Base-by-base conservation (phyloP, 2,329 filamentous ascomycete species). In the Sclerotinia borealis region DNA sequence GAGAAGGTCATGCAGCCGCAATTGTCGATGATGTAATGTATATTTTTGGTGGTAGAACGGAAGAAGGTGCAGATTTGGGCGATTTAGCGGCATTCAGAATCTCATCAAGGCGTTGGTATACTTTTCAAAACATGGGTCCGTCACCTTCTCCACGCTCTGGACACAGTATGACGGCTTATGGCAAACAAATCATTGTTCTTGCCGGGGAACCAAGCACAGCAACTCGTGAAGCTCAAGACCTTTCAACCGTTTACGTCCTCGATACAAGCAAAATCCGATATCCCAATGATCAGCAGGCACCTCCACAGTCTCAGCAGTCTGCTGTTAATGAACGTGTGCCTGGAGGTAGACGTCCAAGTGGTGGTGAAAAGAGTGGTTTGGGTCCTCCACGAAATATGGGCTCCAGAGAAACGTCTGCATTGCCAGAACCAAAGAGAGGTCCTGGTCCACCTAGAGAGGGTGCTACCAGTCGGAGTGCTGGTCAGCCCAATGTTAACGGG, bases 1-100 rank as follows among this genome's bases (percentile, higher is more conserved):
- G 95, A 65, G 95, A 99, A 80, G 95, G 95, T 4, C 95, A 99
- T 75, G 93, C 96, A 15, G 92, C 95, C 17, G 88, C 93, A 4
- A 81, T 99, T 25, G 93, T 99, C 49, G 92, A 95, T 75, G 95
- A 99, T 74, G 95, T 97, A 65, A 99, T 99, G 96, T 99, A 99
- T 78, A 87, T 99, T 66, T 99, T 99, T 75, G 96, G 96, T 70
- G 95, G 95, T 50, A 89, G 95, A 65, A 97, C 92, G 0, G 92
- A 97, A 73, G 93, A 98, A 70, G 95, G 95, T 1, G 85, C 88
- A 34, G 95, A 99, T 74, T 80, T 99, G 4, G 95, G 93, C 39
- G 95, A 99, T 76, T 81, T 99, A 49, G 93, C 95, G 2, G 95
- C 95, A 11, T 91, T 91, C 76, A 83, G 87, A 56, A 91, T 91